Evolutionary conservation across 1,284 basidiomycete genomes (phyloP), one percentile per base, ranked within the genome.

Genomic region (Marasmius sp.): DNA sequence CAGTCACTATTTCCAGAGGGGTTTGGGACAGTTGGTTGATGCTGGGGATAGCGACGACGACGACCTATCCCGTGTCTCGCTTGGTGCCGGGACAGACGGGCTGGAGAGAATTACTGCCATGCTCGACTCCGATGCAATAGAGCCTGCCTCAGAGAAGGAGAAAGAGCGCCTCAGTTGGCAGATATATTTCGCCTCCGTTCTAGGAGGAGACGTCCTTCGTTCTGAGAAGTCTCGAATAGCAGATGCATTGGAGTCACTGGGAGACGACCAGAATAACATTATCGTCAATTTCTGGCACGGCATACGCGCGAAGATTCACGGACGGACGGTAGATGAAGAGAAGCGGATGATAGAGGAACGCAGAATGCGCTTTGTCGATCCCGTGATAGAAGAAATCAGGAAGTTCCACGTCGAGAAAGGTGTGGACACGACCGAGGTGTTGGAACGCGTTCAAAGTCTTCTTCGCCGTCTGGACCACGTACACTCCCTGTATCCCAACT

Each of bases 111-210:
- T 83, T 60, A 80, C 82, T n/a, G 75, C 84, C 39, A 75, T 82
- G 64, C 77, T 86, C 47, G 88, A 91, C 67, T 76, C 81, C 9
- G 87, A 89, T 64, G 77, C 83, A 38, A 79, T 83, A 60, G 82
- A 87, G 64, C 86, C 88, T 41, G 80, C 83, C 47, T 88, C 85
- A 8, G 75, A 85, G 50, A 88, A 92, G 68, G 91, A 93, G 67
- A 83, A 85, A 64, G 93, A 95, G 68, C 84, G 95, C 34, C 78
- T 96, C 52, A 95, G 96, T 75, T 98, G 95, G 95, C 94, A 96
- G 74, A 91, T 91, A 43, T 93, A 97, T 89, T 85, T 98, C 45
- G 87, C 93, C 9, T 96, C 94, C 43, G 95, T 98, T 22, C 82
- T 98, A 37, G 87, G 88, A 43, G 95, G 96, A 14, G 95, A 98